These are phyloP conservation scores for Backusella westeae DNA, from an alignment of 192 early-diverging fungal genomes.

Conservation along the genomic window DNA sequence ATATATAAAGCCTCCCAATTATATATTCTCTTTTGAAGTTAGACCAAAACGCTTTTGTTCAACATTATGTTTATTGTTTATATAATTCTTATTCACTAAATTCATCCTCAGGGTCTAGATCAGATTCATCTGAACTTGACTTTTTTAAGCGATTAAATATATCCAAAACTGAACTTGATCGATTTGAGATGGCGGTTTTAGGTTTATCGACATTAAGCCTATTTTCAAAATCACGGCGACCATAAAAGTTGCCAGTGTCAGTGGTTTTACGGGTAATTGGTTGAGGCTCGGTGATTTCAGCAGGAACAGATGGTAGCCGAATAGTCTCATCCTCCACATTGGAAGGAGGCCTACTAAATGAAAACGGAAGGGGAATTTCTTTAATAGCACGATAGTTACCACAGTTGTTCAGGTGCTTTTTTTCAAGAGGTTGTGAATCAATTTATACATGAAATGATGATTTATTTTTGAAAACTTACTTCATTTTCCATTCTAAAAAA, in stretches of 20 bases:
- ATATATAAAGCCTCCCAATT: not conserved
- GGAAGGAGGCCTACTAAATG: slow-evolving; percentile 4
- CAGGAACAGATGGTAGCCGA: not conserved
- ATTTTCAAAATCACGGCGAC: slow-evolving; percentile 40
- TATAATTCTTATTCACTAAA: not conserved
- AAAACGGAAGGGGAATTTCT: slow-evolving; percentile 74
- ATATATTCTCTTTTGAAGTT: not conserved
- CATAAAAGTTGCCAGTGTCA: slow-evolving; percentile 27
- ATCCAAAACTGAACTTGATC: not conserved
- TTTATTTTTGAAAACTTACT: slow-evolving; percentile 8
- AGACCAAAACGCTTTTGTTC: not conserved
- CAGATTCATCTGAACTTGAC: not conserved
- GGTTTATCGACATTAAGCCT: slow-evolving; percentile 2
- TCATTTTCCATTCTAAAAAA: slow-evolving; percentile 83
- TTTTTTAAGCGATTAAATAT: not conserved
- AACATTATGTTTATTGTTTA: not conserved
- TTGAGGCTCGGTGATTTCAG: not conserved
- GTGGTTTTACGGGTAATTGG: not conserved
- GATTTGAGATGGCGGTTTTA: not conserved
- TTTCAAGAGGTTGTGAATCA: too few relatives aligned
- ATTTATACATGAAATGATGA: too few relatives aligned
- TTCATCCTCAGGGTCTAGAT: not conserved
- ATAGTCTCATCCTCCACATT: slow-evolving; percentile 11
- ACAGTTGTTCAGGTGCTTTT: slow-evolving; percentile 72
- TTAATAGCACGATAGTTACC: slow-evolving; percentile 78